These are phyloP conservation scores for Chlamydomonas sphaeroides DNA, from an alignment of 139 green algal genomes.

Conservation along the genomic window DNA sequence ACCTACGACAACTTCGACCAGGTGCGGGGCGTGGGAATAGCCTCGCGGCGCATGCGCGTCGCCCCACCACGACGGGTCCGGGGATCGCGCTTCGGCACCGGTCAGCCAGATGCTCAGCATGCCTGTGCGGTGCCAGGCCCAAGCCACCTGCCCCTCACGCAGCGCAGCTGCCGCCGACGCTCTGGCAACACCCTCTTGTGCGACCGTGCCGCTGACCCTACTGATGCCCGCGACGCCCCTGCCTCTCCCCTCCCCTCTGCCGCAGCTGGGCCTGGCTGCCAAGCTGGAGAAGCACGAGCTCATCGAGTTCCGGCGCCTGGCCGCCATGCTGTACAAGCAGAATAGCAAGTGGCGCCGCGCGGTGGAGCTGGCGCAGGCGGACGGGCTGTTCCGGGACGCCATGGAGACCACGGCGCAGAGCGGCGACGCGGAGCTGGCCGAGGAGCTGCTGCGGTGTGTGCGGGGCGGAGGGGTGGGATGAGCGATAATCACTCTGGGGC, in stretches of 20 bases:
- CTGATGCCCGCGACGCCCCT: slow-evolving; percentile 37
- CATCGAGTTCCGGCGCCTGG: slow-evolving; percentile 95
- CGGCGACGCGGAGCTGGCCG: slow-evolving; percentile 81
- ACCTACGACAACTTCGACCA: slow-evolving; percentile 99
- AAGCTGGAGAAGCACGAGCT: slow-evolving; percentile 96
- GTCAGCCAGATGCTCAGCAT: too few species aligned
- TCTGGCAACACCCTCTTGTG: too few species aligned
- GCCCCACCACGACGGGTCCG: too few species aligned
- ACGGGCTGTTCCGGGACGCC: slow-evolving; percentile 88
- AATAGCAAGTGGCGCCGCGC: slow-evolving; percentile 90
- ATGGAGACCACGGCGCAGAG: slow-evolving; percentile 93
- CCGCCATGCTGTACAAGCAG: slow-evolving; percentile 89
- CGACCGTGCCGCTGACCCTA: too few species aligned
- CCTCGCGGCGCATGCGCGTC: too few species aligned
- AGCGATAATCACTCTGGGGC: too few species aligned
- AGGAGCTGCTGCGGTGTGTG: slow-evolving; percentile 93
- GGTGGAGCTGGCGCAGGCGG: slow-evolving; percentile 87
- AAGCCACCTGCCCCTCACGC: too few species aligned
- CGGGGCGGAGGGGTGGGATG: background rate
- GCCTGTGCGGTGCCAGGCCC: too few species aligned
- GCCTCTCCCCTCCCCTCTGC: background rate
- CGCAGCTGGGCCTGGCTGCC: slow-evolving; percentile 44
- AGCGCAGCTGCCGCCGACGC: too few species aligned
- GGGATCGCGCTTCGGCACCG: too few species aligned
- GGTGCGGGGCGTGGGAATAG: slow-evolving; percentile 57